Base-by-base conservation (phyloP, 495 filamentous ascomycete genomes). In the Rhypophila decipiens region DNA sequence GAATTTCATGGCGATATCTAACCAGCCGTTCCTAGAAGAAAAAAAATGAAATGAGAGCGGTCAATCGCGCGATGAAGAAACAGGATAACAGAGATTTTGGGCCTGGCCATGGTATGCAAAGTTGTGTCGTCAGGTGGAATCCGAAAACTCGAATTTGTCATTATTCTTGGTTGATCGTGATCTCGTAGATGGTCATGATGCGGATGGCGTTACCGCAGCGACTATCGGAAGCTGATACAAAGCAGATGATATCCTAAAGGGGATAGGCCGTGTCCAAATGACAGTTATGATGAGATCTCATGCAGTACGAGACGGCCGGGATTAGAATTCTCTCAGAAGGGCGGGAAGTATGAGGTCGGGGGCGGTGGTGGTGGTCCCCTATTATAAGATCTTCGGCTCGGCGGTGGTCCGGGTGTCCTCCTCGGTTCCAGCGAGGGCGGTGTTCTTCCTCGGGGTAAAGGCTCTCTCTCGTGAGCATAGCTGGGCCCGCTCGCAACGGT, bases 401-500 rank as follows among this genome's bases (percentile, higher is more conserved):
- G 49, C 18, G 59, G 61, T 19, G 29, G 27, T 13, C 27, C 64
- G 3, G 64, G 64, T 2, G 64, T 67, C 49, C 64, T 58, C 46
- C 64, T 46, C 4, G 53, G 58, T 47, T 67, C 64, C 3, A 61
- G 50, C 15, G 60, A 52, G 17, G 64, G 64, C 15, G 64, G 64
- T 9, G 64, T 65, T 20, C 64, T 47, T 8, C 61, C 55, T 8
- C 58, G 51, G 4, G 60, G 47, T 24, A 60, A 41, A 39, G 57
- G 36, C 17, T 61, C 60, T 31, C 56, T 53, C 23, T 67, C 64
- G 45, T 57, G 37, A 2, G 51, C 40, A 31, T 60, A 44, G 49
- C 56, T 64, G 31, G 56, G 60, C 1, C 62, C 65, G 50, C 64
- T 67, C 15, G 55, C 61, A 3, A 64, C 60, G 15, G 64, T 67